These are phyloP conservation scores for Saksenaea vasiformis DNA, from an alignment of 371 early-diverging fungal species.

Conservation along the genomic window DNA sequence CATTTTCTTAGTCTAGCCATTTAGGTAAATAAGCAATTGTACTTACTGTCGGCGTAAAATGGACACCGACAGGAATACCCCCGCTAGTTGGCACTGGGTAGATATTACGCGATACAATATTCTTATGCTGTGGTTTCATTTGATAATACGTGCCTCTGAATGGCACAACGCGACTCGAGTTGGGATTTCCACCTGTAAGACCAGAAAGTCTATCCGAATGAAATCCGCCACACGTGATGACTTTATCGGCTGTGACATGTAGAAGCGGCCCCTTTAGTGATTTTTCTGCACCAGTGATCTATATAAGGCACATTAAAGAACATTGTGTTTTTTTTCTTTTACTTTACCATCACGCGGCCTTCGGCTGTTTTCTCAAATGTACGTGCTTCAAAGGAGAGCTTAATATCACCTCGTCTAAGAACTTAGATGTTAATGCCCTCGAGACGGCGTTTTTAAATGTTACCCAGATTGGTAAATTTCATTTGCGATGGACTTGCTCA, in stretches of 20 bases:
- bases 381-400: slow-evolving; percentile 42
- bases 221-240: slow-evolving; percentile 53
- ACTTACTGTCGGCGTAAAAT: slow-evolving; percentile 47
- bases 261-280: slow-evolving; percentile 38
- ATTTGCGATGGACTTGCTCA: slow-evolving; percentile 37
- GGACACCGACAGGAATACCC: slow-evolving; percentile 52
- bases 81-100: slow-evolving; percentile 52
- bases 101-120: slow-evolving; percentile 43
- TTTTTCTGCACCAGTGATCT: slow-evolving; percentile 44
- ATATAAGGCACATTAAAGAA: background rate
- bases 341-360: slow-evolving; percentile 27
- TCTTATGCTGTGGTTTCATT: slow-evolving; percentile 42
- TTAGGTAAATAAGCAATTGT: background rate
- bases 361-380: slow-evolving; percentile 33
- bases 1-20: background rate
- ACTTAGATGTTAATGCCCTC: too few species aligned
- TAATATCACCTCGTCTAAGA: slow-evolving; percentile 47
- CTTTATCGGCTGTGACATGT: slow-evolving; percentile 37
- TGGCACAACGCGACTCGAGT: slow-evolving; percentile 35
- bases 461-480: slow-evolving; percentile 48
- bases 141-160: slow-evolving; percentile 54
- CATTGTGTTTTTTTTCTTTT: background rate
- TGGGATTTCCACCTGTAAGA: slow-evolving; percentile 41
- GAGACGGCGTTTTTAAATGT: too few species aligned
- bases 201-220: slow-evolving; percentile 47